Evolutionary conservation across 2,329 filamentous ascomycete species (phyloP).

Genomic region (Colletotrichum euphorbiae): DNA sequence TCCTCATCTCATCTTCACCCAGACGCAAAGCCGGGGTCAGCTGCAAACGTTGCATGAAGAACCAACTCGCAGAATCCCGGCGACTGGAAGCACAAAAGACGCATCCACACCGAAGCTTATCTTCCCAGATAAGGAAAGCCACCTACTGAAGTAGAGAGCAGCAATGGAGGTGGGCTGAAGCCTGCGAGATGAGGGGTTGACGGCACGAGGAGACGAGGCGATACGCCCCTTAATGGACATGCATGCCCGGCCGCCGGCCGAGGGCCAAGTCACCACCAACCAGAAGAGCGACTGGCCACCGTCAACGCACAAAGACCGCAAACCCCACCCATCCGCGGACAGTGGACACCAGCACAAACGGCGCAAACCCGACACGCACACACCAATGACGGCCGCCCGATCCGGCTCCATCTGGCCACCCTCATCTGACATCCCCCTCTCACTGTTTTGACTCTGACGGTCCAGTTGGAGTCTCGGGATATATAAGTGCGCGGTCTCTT

Average conservation of each 20-base stretch:
- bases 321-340: conserved; percentile 24
- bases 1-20: neutral
- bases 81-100: conserved; percentile 32
- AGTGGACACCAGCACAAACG: conserved; percentile 28
- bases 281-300: conserved; percentile 26
- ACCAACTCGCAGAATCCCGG: conserved; percentile 26
- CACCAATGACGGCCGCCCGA: conserved; percentile 34
- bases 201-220: conserved; percentile 4
- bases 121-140: neutral
- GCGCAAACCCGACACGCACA: conserved; percentile 27
- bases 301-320: conserved; percentile 40
- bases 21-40: conserved; percentile 2
- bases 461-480: conserved; percentile 19
- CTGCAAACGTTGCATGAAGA: conserved; percentile 34
- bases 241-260: conserved; percentile 3
- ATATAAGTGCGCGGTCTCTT: conserved; percentile 37
- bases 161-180: neutral
- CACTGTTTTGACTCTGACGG: conserved; percentile 4
- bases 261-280: conserved; percentile 7
- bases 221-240: conserved; percentile 11
- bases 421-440: conserved; percentile 39
- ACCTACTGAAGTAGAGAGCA: neutral
- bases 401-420: conserved; percentile 38
- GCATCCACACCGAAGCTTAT: conserved; percentile 34
- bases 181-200: neutral